phyloP scores from a whole-genome alignment of 306 rosid species.

The Trifolium dubium region DNA sequence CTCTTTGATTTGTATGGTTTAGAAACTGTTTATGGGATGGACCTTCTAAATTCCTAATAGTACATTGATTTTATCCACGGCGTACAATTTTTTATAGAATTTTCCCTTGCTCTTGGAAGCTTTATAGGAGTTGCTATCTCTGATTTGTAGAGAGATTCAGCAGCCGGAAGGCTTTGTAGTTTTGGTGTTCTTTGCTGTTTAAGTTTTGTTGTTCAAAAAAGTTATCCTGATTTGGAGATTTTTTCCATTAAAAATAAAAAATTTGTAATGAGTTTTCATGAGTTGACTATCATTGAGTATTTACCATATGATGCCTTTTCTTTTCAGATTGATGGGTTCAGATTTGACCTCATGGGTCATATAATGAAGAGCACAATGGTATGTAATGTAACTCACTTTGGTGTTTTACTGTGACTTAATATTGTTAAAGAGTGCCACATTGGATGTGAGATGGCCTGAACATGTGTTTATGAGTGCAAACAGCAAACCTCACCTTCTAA shows the following conservation, averaged over 20 bases:
- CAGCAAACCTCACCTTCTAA: no score
- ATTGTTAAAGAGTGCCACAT: no score
- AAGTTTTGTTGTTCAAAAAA: background rate
- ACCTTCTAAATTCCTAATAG: slow-evolving; percentile 11
- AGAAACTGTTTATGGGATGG: slow-evolving; percentile 26
- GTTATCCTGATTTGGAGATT: slow-evolving; percentile 27
- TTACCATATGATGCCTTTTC: slow-evolving; percentile 23
- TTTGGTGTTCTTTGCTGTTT: slow-evolving; percentile 3
- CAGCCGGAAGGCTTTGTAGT: slow-evolving; percentile 7
- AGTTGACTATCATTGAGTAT: slow-evolving; percentile 4
- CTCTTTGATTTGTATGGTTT: slow-evolving; percentile 27
- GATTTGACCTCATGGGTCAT: slow-evolving; percentile 98
- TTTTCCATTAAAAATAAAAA: background rate
- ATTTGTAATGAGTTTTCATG: slow-evolving; percentile 15
- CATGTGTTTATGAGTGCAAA: no score
- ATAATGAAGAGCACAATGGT: slow-evolving; percentile 97
- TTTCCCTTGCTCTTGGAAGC: background rate
- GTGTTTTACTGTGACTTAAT: slow-evolving; percentile 30
- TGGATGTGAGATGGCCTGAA: no score
- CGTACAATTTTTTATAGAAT: slow-evolving; percentile 9
- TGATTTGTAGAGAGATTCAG: slow-evolving; percentile 32
- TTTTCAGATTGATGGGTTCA: slow-evolving; percentile 92
- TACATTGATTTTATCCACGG: slow-evolving; percentile 19
- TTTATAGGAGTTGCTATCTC: slow-evolving; percentile 12
- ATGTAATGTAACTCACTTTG: slow-evolving; percentile 41